Base-by-base conservation (phyloP, 352 stramenopile species). In the Phytophthora foliorum region DNA sequence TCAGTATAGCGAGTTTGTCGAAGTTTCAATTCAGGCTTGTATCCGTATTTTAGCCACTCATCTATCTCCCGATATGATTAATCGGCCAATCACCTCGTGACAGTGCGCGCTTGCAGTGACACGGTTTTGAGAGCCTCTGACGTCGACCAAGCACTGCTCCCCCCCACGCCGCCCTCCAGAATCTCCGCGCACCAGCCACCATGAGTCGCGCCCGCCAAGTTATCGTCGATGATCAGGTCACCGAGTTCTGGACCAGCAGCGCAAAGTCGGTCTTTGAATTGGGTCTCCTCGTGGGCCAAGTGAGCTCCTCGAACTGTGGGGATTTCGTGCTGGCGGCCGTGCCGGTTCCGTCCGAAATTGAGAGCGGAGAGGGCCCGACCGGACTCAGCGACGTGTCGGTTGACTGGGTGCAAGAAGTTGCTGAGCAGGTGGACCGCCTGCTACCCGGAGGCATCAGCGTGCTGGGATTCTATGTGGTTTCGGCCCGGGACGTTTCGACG, bases 381-480 rank as follows among this genome's bases (percentile, higher is more conserved):
- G 50, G 66, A 55, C 80, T 91, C 38, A 69, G 67, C 7, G 82
- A 92, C 50, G 64, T 93, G 38, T 90, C 83, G 13, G 67, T 78
- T 21, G 83, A 92, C 11, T 93, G 86, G 86, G 68, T 87, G 45
- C 67, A 84, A 60, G 81, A 91, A 46, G 78, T 86, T 67, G 75
- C 83, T 36, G 80, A 86, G 57, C 86, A 93, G 62, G 75, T 92
- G n/a, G 82, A 92, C 24, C 82, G 78, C 25, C 45, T 93, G 44
- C 67, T 93, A 4, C 83, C 86, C 2, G 86, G 86, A 6, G 86
- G 86, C 19, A 66, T 92, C 29, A 50, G 38, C 3, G 63, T 93
- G 22, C 7, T 87, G 10, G 86, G 86, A 3, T 60, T 93, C 8
- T 93, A 89, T 60, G 80, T 91, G 29, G 52, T 88, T 51, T 81